Evolutionary conservation across 169 alveolate genomes (phyloP).

Genomic region (Cytauxzoon felis): DNA sequence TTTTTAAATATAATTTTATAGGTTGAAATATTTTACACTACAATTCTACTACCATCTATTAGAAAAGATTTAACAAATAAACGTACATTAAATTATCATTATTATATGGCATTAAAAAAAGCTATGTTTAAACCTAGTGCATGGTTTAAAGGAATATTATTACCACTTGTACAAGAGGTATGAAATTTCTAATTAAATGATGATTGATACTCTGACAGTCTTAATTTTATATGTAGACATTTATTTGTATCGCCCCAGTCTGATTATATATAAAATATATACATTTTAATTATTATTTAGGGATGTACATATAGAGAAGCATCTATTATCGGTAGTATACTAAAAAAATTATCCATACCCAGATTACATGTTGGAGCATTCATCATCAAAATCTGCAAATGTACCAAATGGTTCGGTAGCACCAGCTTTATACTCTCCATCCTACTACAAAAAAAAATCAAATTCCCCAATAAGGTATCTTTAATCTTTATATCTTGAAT

Average conservation of each 20-base stretch:
- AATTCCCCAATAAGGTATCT: slow-evolving; percentile 89
- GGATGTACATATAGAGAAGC: slow-evolving; percentile 91
- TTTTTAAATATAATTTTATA: neutral
- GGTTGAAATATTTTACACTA: slow-evolving; percentile 73
- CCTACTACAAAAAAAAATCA: slow-evolving; percentile 86
- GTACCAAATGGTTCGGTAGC: slow-evolving; percentile 81
- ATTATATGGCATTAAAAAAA: slow-evolving; percentile 88
- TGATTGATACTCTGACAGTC: slow-evolving; percentile 72
- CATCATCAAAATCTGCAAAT: slow-evolving; percentile 82
- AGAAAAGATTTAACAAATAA: slow-evolving; percentile 78
- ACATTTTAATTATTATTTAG: slow-evolving; percentile 35
- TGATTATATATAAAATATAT: slow-evolving; percentile 37
- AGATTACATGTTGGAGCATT: slow-evolving; percentile 89
- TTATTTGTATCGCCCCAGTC: slow-evolving; percentile 80
- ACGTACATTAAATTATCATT: slow-evolving; percentile 87
- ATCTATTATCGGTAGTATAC: slow-evolving; percentile 88
- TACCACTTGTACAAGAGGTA: slow-evolving; percentile 86
- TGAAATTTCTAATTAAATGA: slow-evolving; percentile 55
- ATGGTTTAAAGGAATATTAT: slow-evolving; percentile 92
- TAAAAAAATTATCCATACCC: slow-evolving; percentile 87
- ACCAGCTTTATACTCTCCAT: slow-evolving; percentile 86
- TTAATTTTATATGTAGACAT: slow-evolving; percentile 38
- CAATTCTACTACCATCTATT: slow-evolving; percentile 82
- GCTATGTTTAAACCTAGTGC: slow-evolving; percentile 94
- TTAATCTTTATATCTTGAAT: too few species aligned